phyloP scores from a whole-genome alignment of 805 yeast genomes.

The Clavispora santaluciae region DNA sequence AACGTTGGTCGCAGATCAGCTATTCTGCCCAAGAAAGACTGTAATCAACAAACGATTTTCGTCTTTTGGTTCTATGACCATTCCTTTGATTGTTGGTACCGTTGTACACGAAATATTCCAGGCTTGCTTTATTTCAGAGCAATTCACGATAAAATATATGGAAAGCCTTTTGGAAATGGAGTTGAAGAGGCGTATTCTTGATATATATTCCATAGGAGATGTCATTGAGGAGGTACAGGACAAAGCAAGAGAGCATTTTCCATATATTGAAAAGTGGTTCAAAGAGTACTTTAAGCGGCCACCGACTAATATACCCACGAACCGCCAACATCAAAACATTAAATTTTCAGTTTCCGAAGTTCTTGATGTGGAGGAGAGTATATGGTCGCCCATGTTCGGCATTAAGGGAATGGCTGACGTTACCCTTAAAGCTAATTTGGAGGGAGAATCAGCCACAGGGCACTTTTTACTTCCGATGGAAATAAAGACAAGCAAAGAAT shows the following conservation, averaged over 20 bases:
- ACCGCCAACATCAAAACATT: slow-evolving; percentile 25
- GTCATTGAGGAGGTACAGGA: slow-evolving; percentile 39
- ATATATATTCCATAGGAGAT: slow-evolving; percentile 53
- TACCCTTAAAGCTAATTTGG: slow-evolving; percentile 59
- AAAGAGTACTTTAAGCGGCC: slow-evolving; percentile 35
- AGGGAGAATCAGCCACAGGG: slow-evolving; percentile 30
- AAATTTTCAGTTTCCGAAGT: slow-evolving; percentile 56
- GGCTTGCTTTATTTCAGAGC: slow-evolving; percentile 39
- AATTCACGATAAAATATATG: slow-evolving; percentile 38
- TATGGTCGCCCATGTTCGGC: slow-evolving; percentile 90
- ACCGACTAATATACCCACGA: slow-evolving; percentile 22
- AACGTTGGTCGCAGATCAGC: slow-evolving; percentile 72
- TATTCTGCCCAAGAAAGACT: slow-evolving; percentile 68
- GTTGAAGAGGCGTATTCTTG: slow-evolving; percentile 41
- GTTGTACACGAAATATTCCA: slow-evolving; percentile 78
- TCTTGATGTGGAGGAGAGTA: slow-evolving; percentile 82
- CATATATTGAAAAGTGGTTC: slow-evolving; percentile 52
- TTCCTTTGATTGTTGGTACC: slow-evolving; percentile 74
- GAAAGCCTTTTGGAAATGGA: slow-evolving; percentile 31
- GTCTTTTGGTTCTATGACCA: slow-evolving; percentile 58
- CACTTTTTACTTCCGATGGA: slow-evolving; percentile 73
- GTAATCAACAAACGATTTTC: slow-evolving; percentile 53
- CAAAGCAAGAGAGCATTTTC: slow-evolving; percentile 44
- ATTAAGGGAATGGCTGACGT: slow-evolving; percentile 87
- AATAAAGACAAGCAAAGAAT: slow-evolving; percentile 76